A percentile compares a stretch with the other conserved stretches of the same genome.
phyloP scores from a whole-genome alignment of 2,329 filamentous ascomycete species.

The Blastomyces emzantsi region DNA sequence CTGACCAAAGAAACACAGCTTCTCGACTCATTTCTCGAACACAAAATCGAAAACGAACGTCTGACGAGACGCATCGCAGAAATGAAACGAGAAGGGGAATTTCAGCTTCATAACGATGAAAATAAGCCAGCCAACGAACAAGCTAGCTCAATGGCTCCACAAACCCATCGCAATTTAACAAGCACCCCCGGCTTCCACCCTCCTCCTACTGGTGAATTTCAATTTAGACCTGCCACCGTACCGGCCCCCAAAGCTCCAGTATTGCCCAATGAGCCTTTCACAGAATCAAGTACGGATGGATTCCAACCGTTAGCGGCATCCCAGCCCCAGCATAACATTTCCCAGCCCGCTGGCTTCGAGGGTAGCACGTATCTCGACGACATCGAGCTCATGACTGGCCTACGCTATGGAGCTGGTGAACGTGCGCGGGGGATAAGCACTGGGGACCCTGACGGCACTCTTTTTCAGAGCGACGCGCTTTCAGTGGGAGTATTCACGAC shows the following conservation, averaged over 20 bases:
- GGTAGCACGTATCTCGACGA: slow-evolving; percentile 68
- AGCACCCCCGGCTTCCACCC: neutral
- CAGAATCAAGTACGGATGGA: neutral
- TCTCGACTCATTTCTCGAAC: slow-evolving; percentile 87
- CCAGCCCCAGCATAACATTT: neutral
- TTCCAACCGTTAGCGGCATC: neutral
- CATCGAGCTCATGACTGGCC: slow-evolving; percentile 86
- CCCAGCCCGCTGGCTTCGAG: slow-evolving; percentile 73
- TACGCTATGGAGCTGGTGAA: slow-evolving; percentile 82
- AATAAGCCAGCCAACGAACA: slow-evolving; percentile 47
- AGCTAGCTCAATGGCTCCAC: slow-evolving; percentile 33
- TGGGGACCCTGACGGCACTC: slow-evolving; percentile 66
- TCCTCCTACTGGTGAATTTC: neutral
- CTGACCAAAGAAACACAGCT: slow-evolving; percentile 78
- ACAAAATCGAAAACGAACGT: slow-evolving; percentile 93
- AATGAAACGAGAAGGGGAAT: slow-evolving; percentile 73
- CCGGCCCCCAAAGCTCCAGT: neutral
- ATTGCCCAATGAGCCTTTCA: neutral
- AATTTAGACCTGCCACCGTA: neutral
- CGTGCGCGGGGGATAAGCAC: slow-evolving; percentile 80
- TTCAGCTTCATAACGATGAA: slow-evolving; percentile 55
- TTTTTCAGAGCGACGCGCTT: slow-evolving; percentile 78
- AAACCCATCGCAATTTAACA: slow-evolving; percentile 21
- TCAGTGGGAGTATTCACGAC: slow-evolving; percentile 58
- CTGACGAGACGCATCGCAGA: slow-evolving; percentile 75